A percentile compares a stretch with the other conserved stretches of the same genome.
phyloP scores from a whole-genome alignment of 2,329 filamentous ascomycete genomes.

The Rutstroemia sp. region DNA sequence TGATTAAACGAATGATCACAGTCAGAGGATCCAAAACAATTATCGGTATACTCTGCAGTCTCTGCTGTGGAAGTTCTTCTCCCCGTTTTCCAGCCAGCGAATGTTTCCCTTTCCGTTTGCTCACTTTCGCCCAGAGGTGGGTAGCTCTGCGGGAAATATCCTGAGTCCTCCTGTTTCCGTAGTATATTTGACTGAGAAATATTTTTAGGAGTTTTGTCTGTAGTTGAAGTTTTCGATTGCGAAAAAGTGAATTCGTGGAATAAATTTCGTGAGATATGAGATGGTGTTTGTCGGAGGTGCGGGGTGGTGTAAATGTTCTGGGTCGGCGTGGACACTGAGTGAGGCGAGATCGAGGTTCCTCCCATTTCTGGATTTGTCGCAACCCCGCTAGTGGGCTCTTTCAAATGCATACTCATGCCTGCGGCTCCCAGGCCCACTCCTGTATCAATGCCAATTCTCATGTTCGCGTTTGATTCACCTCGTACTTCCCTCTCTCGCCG shows the following conservation, averaged over 20 bases:
- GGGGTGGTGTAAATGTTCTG: neutral
- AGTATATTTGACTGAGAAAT: neutral
- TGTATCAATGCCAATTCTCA: neutral
- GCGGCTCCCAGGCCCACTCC: neutral
- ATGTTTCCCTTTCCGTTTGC: neutral
- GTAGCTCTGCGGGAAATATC: neutral
- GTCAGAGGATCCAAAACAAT: neutral
- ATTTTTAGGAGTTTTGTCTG: neutral
- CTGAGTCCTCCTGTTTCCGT: too few species aligned
- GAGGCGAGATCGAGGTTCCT: constrained; percentile 1
- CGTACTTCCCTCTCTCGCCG: neutral
- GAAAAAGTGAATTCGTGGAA: neutral
- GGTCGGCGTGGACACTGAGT: neutral
- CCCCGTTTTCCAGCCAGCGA: too few species aligned
- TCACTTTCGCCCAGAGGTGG: neutral
- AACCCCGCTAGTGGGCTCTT: constrained; percentile 1
- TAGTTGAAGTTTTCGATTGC: too few species aligned
- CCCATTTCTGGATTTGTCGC: constrained; percentile 5
- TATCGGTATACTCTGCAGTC: neutral
- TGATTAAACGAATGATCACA: neutral
- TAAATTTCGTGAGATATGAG: neutral
- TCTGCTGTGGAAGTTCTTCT: neutral
- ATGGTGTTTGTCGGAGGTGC: neutral
- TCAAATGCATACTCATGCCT: neutral
- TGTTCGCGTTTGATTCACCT: neutral